Conservation (phyloP, 2,329 filamentous ascomycete genomes). For the Colletotrichum caudatum region DNA sequence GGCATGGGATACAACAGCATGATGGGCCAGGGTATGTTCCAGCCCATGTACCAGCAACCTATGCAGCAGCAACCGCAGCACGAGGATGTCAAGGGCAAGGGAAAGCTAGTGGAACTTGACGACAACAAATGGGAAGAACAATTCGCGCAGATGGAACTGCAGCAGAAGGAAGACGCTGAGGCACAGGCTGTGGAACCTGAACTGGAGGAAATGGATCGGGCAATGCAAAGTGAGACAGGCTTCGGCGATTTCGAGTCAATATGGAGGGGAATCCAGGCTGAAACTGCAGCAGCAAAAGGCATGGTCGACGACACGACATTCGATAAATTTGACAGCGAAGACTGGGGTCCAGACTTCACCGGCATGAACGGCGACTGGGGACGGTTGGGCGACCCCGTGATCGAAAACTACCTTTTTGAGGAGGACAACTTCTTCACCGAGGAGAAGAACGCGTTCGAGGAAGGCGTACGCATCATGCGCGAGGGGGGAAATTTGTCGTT, state of each 20-base stretch:
- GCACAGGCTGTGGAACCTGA: constrained; percentile 79
- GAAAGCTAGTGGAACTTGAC: constrained; percentile 93
- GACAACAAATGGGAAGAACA: constrained; percentile 97
- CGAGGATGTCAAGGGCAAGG: constrained; percentile 79
- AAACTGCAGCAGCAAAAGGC: constrained; percentile 76
- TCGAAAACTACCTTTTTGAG: constrained; percentile 95
- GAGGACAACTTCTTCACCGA: constrained; percentile 90
- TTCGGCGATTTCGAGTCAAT: constrained; percentile 92
- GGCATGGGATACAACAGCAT: constrained; percentile 68
- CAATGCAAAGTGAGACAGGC: constrained; percentile 76
- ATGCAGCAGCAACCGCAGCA: constrained; percentile 62
- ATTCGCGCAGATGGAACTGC: constrained; percentile 87
- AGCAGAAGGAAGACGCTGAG: constrained; percentile 67
- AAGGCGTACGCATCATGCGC: constrained; percentile 92
- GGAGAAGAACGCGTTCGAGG: constrained; percentile 86
- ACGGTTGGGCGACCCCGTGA: constrained; percentile 74
- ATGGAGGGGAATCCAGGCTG: constrained; percentile 85
- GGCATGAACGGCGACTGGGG: constrained; percentile 72
- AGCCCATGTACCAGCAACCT: constrained; percentile 60
- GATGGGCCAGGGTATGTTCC: constrained; percentile 68
- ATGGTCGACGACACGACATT: constrained; percentile 74
- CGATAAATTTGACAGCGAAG: constrained; percentile 79
- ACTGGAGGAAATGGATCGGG: constrained; percentile 84
- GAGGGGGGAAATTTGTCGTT: constrained; percentile 94
- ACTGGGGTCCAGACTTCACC: constrained; percentile 79